Evolutionary conservation across 2,329 filamentous ascomycete genomes (phyloP).

Genomic region (Sporothrix luriei): DNA sequence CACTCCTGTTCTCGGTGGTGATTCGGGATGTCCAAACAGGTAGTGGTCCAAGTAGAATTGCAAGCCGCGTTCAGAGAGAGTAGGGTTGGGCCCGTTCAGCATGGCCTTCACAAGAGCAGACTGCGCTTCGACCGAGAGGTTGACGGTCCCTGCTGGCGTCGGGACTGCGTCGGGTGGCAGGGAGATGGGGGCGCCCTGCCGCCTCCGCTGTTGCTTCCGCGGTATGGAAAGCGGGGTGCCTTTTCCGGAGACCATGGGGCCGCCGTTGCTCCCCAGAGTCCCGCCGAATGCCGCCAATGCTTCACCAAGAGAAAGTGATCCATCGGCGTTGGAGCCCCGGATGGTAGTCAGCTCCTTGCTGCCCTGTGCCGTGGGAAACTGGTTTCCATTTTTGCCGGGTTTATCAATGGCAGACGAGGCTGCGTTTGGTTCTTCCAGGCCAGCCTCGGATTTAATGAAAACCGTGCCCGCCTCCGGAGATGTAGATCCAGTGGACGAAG

Average conservation of each 20-base stretch:
- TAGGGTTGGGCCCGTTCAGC: conserved; percentile 46
- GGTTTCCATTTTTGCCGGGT: background rate
- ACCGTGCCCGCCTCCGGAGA: background rate
- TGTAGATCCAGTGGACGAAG: background rate
- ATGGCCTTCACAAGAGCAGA: conserved; percentile 34
- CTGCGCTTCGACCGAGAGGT: conserved; percentile 9
- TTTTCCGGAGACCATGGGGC: background rate
- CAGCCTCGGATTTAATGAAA: background rate
- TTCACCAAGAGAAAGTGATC: background rate
- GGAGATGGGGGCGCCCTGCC: background rate
- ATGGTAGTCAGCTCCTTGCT: conserved; percentile 7
- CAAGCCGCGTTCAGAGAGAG: conserved; percentile 51
- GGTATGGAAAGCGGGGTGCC: background rate
- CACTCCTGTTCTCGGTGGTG: conserved; percentile 47
- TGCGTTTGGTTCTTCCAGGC: background rate
- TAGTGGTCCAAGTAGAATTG: conserved; percentile 57
- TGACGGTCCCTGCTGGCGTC: background rate
- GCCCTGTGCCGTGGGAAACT: background rate
- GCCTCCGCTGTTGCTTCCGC: background rate
- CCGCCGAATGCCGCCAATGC: conserved; percentile 16
- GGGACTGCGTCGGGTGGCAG: background rate
- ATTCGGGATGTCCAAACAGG: conserved; percentile 55
- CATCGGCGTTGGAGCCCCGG: conserved; percentile 1
- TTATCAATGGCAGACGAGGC: background rate
- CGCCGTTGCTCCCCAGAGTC: background rate